phyloP scores from a whole-genome alignment of 257 asterid genomes.

The Nicotiana knightiana region DNA sequence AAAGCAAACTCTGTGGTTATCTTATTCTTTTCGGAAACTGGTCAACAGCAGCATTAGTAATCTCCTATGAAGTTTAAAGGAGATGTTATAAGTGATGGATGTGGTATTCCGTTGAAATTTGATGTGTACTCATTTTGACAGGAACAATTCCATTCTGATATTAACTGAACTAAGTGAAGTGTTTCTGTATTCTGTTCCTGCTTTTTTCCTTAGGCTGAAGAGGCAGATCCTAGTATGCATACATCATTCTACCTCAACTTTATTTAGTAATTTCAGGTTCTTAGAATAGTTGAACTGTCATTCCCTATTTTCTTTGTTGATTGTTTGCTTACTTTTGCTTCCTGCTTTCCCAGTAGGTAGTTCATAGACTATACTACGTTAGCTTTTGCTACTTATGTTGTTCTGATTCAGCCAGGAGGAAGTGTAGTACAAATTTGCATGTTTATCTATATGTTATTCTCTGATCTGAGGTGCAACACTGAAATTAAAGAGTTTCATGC shows the following conservation, averaged over 20 bases:
- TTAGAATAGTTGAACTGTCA: not conserved
- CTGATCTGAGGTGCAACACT: not conserved
- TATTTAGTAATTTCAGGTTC: not conserved
- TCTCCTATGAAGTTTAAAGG: not conserved
- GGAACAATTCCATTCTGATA: not conserved
- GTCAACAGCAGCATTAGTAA: not conserved
- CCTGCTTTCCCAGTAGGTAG: not conserved
- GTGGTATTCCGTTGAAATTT: not conserved
- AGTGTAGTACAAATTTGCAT: not conserved
- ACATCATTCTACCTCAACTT: not conserved
- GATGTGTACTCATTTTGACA: not conserved
- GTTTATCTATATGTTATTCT: not conserved
- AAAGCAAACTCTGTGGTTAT: not conserved
- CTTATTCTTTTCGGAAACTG: not conserved
- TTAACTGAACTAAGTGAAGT: not conserved
- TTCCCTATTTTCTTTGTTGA: not conserved
- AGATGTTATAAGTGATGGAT: not conserved
- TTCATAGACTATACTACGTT: not conserved
- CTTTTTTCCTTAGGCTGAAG: not conserved
- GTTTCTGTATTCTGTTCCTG: not conserved
- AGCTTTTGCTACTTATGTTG: not conserved
- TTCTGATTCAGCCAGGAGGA: not conserved
- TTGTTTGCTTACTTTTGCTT: not conserved
- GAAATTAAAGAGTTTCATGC: not conserved
- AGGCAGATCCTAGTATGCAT: not conserved